phyloP scores from a whole-genome alignment of 2,329 filamentous ascomycete species.

The Diaporthe citriasiana region DNA sequence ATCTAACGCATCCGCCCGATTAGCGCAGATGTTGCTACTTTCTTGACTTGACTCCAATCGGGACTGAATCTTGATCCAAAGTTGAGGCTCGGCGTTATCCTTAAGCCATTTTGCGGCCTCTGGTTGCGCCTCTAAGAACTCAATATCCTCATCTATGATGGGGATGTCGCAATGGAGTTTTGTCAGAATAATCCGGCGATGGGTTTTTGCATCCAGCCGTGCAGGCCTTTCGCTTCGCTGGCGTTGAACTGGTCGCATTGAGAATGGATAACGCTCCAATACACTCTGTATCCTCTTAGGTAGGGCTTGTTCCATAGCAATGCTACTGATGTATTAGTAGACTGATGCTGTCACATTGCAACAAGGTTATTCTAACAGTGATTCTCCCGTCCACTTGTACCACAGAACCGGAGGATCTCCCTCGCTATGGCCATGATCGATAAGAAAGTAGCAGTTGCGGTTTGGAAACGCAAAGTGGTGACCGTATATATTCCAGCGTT shows the following conservation, averaged over 20 bases:
- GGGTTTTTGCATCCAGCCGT: conserved; percentile 12
- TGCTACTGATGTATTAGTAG: conserved; percentile 18
- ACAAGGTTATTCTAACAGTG: conserved; percentile 9
- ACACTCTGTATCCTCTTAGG: background rate
- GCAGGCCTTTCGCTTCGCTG: conserved; percentile 2
- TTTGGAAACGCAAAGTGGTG: conserved; percentile 42
- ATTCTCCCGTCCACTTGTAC: conserved; percentile 44
- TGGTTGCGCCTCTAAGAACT: conserved; percentile 24
- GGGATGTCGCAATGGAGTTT: conserved; percentile 16
- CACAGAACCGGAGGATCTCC: conserved; percentile 43
- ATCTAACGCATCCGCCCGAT: background rate
- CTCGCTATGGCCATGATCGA: conserved; percentile 43
- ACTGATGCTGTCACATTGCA: conserved; percentile 18
- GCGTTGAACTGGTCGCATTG: conserved; percentile 20
- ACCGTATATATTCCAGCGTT: conserved; percentile 42
- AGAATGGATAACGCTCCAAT: conserved; percentile 23
- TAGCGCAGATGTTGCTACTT: background rate
- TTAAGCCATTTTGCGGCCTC: conserved; percentile 25
- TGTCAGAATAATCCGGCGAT: conserved; percentile 9
- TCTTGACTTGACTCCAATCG: conserved; percentile 12
- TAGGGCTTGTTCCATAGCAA: conserved; percentile 11
- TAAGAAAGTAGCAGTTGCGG: conserved; percentile 44
- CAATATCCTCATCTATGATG: conserved; percentile 9
- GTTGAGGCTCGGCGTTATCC: conserved; percentile 23
- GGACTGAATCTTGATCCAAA: conserved; percentile 18